A percentile compares a stretch with the other conserved stretches of the same genome.
Evolutionary conservation across 2,329 filamentous ascomycete genomes (phyloP).

Genomic region (Tolypocladium tundrense): DNA sequence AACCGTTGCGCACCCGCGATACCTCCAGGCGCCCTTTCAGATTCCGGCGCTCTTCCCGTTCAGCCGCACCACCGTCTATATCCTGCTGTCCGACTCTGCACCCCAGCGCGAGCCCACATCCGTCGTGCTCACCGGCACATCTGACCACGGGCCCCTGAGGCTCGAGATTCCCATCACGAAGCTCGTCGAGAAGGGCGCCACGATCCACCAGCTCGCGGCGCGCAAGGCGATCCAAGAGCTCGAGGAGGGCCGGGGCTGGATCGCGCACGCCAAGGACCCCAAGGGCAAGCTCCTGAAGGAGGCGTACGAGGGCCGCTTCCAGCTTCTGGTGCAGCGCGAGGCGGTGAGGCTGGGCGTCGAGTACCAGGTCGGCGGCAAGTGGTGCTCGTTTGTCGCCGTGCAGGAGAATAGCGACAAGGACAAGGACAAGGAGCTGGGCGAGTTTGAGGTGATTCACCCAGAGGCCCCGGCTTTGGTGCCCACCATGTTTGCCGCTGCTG

Average conservation of each 20-base stretch:
- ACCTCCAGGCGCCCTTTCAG: constrained; percentile 52
- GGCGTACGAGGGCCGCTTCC: constrained; percentile 37
- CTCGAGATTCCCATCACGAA: constrained; percentile 53
- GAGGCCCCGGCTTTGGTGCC: not conserved
- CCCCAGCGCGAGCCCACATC: constrained; percentile 32
- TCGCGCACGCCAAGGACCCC: constrained; percentile 37
- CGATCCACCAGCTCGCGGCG: constrained; percentile 61
- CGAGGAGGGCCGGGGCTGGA: constrained; percentile 61
- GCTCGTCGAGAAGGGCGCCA: constrained; percentile 34
- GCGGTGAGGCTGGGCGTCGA: constrained; percentile 54
- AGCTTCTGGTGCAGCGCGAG: constrained; percentile 53
- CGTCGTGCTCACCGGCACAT: constrained; percentile 48
- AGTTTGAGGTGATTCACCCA: not conserved
- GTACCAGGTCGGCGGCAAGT: constrained; percentile 59
- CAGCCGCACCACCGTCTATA: constrained; percentile 53
- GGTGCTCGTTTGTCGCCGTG: constrained; percentile 64
- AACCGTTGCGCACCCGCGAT: constrained; percentile 36
- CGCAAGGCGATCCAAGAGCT: constrained; percentile 59
- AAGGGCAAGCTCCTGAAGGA: constrained; percentile 34
- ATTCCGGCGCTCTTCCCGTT: constrained; percentile 60
- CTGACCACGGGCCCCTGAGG: constrained; percentile 45
- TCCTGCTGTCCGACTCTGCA: constrained; percentile 48
- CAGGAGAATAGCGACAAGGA: constrained; percentile 25
- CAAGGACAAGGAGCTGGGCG: not conserved
- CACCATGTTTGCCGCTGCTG: not conserved